These are phyloP conservation scores for Colletotrichum tofieldiae DNA, from an alignment of 2,329 filamentous ascomycete genomes.

Conservation along the genomic window DNA sequence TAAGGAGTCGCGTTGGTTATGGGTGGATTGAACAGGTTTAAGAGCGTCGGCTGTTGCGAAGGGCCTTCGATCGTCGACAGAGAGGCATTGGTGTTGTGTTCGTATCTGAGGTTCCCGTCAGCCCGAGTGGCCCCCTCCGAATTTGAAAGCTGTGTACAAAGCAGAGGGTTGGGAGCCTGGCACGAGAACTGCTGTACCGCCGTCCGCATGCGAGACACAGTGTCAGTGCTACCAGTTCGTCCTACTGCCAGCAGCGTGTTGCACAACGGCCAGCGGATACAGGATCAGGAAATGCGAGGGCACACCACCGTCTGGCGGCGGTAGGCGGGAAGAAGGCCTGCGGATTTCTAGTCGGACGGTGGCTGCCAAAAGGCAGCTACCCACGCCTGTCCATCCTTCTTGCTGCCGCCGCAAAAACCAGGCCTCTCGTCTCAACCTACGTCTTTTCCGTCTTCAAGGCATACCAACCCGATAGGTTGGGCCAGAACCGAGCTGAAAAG, in stretches of 20 bases:
- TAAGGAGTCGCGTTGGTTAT: conserved; percentile 65
- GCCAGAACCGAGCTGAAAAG: conserved; percentile 8
- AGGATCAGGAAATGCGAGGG: conserved; percentile 58
- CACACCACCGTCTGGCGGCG: conserved; percentile 52
- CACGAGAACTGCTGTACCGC: conserved; percentile 56
- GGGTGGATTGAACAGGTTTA: conserved; percentile 68
- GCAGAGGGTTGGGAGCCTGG: conserved; percentile 48
- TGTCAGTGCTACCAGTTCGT: conserved; percentile 54
- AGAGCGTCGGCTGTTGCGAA: conserved; percentile 65
- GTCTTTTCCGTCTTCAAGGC: conserved; percentile 1
- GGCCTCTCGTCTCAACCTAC: conserved; percentile 25
- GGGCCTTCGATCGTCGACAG: conserved; percentile 69
- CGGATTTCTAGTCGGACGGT: conserved; percentile 54
- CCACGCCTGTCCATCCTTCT: conserved; percentile 49
- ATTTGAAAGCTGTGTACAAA: conserved; percentile 44
- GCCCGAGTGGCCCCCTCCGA: conserved; percentile 41
- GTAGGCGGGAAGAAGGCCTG: conserved; percentile 51
- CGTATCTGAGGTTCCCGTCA: conserved; percentile 64
- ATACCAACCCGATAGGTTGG: conserved; percentile 12
- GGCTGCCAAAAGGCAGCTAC: conserved; percentile 53
- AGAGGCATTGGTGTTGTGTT: conserved; percentile 67
- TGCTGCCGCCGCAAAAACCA: conserved; percentile 6
- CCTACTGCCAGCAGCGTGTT: conserved; percentile 63
- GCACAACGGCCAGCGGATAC: conserved; percentile 58
- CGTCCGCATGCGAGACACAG: conserved; percentile 53